These are phyloP conservation scores for Seminavis robusta DNA, from an alignment of 108 stramenopile genomes.

Conservation along the genomic window DNA sequence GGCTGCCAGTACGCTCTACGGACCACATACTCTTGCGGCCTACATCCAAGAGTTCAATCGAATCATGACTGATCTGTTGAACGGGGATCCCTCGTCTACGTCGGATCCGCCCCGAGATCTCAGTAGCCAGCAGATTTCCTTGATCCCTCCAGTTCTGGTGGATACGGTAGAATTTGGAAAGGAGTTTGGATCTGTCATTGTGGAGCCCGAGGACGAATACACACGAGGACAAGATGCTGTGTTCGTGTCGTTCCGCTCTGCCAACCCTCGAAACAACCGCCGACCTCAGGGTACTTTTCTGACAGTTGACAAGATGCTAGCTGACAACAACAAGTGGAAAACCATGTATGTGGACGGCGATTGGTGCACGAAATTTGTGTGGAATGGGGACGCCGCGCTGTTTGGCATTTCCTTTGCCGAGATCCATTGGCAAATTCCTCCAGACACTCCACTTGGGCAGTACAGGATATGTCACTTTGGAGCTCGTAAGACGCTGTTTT, in stretches of 20 bases:
- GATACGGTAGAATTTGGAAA: slow-evolving; percentile 34
- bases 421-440: slow-evolving; percentile 23
- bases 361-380: slow-evolving; percentile 44
- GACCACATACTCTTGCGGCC: slow-evolving; percentile 45
- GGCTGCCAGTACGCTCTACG: slow-evolving; percentile 57
- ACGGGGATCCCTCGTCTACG: slow-evolving; percentile 5
- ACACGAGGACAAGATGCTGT: slow-evolving; percentile 17
- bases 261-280: slow-evolving; percentile 61
- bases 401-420: slow-evolving; percentile 23
- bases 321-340: slow-evolving; percentile 21
- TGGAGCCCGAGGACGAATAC: slow-evolving; percentile 24
- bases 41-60: slow-evolving; percentile 52
- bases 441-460: slow-evolving; percentile 1
- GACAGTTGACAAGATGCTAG: slow-evolving; percentile 29
- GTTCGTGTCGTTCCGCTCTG: slow-evolving; percentile 37
- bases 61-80: slow-evolving; percentile 27
- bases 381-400: slow-evolving; percentile 13
- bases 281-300: slow-evolving; percentile 40
- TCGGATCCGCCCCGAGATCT: slow-evolving; percentile 33
- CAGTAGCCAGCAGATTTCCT: slow-evolving; percentile 20
- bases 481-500: slow-evolving; percentile 17
- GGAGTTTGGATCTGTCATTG: slow-evolving; percentile 24
- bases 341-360: slow-evolving; percentile 40
- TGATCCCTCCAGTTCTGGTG: slow-evolving; percentile 29
- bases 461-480: slow-evolving; percentile 33